Evolutionary conservation across 208 protist genomes (phyloP).

Genomic region (Entamoeba dispar): DNA sequence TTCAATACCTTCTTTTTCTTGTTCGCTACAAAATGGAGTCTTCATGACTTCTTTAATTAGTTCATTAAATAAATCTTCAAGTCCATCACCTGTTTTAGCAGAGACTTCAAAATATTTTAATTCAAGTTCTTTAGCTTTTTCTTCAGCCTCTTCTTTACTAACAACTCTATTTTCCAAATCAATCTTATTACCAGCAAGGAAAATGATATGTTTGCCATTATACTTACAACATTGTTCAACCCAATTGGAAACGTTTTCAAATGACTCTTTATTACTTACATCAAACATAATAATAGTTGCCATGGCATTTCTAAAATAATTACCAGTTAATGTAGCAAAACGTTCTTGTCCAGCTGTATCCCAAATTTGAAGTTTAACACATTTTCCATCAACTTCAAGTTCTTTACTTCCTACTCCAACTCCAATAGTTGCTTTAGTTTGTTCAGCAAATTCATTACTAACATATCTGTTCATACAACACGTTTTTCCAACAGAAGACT

Average conservation of each 20-base stretch:
- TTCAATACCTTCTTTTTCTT: too few relatives aligned
- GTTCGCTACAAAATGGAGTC: too few relatives aligned
- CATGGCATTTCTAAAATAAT: slow-evolving; percentile 72
- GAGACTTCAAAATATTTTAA: neutral
- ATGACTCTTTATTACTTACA: slow-evolving; percentile 94
- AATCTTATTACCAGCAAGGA: slow-evolving; percentile 37
- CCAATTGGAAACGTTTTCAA: slow-evolving; percentile 99
- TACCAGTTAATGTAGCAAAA: neutral
- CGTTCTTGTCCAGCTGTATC: neutral
- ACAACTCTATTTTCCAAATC: slow-evolving; percentile 11
- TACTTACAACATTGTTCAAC: neutral
- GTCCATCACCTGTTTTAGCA: neutral
- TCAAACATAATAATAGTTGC: slow-evolving; percentile 99
- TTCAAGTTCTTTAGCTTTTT: neutral
- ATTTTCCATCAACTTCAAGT: slow-evolving; percentile 23
- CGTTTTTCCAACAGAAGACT: slow-evolving; percentile 19
- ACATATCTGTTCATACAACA: slow-evolving; percentile 4
- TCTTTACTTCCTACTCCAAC: slow-evolving; percentile 40
- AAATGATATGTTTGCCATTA: slow-evolving; percentile 10
- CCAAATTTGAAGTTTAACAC: slow-evolving; percentile 26
- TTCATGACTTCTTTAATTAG: too few relatives aligned
- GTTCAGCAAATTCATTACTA: slow-evolving; percentile 5
- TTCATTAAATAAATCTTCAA: neutral
- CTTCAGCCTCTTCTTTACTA: neutral
- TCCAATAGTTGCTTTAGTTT: slow-evolving; percentile 38